A percentile compares a stretch with the other conserved stretches of the same genome.
Evolutionary conservation across 257 asterid genomes (phyloP).

Genomic region (Solanum etuberosum): DNA sequence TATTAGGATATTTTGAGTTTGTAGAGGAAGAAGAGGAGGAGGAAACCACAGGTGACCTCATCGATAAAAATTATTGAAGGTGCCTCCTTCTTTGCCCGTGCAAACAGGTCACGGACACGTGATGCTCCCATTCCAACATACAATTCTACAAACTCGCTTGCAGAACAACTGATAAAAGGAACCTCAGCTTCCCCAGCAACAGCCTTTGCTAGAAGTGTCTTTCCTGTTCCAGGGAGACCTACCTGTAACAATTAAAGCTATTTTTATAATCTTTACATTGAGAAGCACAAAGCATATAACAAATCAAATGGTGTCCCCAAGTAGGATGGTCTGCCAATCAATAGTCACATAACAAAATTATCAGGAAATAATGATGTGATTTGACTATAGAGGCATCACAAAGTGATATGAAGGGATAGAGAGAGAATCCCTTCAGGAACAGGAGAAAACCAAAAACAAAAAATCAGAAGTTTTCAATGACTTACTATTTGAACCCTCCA

Average conservation of each 20-base stretch:
- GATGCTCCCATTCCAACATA: conserved; percentile 99
- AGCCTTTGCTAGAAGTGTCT: conserved; percentile 97
- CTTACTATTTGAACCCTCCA: background rate
- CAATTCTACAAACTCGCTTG: conserved; percentile 95
- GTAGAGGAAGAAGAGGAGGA: background rate
- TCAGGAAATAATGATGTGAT: background rate
- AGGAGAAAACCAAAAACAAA: background rate
- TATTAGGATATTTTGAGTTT: background rate
- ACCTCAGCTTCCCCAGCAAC: conserved; percentile 99
- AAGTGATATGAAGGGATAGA: background rate
- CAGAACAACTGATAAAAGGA: conserved; percentile 98
- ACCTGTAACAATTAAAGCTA: conserved; percentile 43
- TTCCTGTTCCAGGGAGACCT: conserved; percentile 99
- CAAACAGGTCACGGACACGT: conserved; percentile 97
- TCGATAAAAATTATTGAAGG: conserved; percentile 97
- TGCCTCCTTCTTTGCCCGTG: conserved; percentile 97
- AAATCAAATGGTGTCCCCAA: background rate
- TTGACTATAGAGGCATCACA: background rate
- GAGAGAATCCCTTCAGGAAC: background rate
- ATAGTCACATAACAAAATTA: background rate
- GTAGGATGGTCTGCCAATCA: background rate
- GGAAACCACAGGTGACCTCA: conserved; percentile 48
- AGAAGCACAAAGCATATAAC: background rate
- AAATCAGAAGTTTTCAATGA: background rate
- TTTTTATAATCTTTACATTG: background rate